Conservation (phyloP, 2,329 filamentous ascomycete genomes). For the Aspergillus pseudoviridinutans region DNA sequence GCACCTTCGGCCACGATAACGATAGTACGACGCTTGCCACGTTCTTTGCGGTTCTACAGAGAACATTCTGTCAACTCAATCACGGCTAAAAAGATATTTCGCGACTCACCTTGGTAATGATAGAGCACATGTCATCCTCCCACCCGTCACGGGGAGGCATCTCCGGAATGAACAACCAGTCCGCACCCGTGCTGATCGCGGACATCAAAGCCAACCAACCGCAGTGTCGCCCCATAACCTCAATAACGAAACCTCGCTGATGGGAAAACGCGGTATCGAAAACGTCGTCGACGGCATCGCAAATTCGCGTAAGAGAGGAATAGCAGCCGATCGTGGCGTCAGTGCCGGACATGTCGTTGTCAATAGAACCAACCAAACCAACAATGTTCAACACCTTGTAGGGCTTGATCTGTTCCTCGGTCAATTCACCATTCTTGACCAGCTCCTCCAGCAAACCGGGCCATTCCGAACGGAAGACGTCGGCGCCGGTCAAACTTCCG, state of each 20-base stretch:
- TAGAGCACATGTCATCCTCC: slow-evolving; percentile 79
- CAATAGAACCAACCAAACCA: slow-evolving; percentile 91
- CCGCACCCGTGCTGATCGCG: slow-evolving; percentile 88
- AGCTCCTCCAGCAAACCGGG: slow-evolving; percentile 81
- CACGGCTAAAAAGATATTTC: not conserved
- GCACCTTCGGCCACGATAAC: slow-evolving; percentile 97
- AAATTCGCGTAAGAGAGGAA: slow-evolving; percentile 87
- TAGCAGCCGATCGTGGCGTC: slow-evolving; percentile 98
- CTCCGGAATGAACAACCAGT: slow-evolving; percentile 96
- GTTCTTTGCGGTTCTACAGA: slow-evolving; percentile 65
- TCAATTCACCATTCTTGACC: slow-evolving; percentile 68
- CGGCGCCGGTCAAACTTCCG: slow-evolving; percentile 90
- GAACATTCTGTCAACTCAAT: not conserved
- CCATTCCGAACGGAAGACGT: slow-evolving; percentile 91
- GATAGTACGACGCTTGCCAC: slow-evolving; percentile 95
- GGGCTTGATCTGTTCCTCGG: slow-evolving; percentile 64
- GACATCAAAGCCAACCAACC: slow-evolving; percentile 97
- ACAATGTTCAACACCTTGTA: slow-evolving; percentile 93
- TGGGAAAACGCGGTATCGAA: slow-evolving; percentile 95
- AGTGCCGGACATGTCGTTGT: slow-evolving; percentile 96
- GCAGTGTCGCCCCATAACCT: slow-evolving; percentile 98
- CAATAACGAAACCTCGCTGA: slow-evolving; percentile 92
- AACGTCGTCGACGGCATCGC: slow-evolving; percentile 89
- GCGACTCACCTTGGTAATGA: slow-evolving; percentile 63
- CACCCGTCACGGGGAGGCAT: slow-evolving; percentile 83